Conservation (phyloP, 805 yeast genomes). For the Pichia cephalocereana region DNA sequence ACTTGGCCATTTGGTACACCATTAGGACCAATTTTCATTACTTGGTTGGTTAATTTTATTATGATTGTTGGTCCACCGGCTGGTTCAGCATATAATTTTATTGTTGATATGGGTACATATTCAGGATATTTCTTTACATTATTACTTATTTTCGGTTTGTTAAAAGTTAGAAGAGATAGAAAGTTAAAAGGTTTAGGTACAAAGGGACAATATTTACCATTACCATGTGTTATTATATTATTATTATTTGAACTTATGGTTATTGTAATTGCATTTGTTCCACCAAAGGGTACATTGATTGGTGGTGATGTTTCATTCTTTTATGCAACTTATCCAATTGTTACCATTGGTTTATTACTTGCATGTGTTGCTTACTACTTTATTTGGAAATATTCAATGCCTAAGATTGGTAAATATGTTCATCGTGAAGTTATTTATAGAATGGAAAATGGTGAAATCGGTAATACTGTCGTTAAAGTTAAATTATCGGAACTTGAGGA, state of each 20-base stretch:
- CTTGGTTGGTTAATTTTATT: constrained; percentile 65
- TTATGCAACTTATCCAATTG: constrained; percentile 33
- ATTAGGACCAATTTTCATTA: constrained; percentile 61
- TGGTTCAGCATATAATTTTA: constrained; percentile 80
- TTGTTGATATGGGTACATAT: constrained; percentile 70
- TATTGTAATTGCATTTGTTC: constrained; percentile 33
- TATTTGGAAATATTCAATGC: constrained; percentile 30
- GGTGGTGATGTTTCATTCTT: constrained; percentile 36
- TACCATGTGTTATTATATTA: constrained; percentile 26
- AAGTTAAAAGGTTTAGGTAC: constrained; percentile 27
- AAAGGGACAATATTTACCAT: constrained; percentile 27
- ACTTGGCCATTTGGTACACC: constrained; percentile 70
- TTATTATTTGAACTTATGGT: constrained; percentile 29
- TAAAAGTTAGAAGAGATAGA: constrained; percentile 33
- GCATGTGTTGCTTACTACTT: constrained; percentile 28
- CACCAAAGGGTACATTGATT: constrained; percentile 31
- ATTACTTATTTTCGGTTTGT: constrained; percentile 53
- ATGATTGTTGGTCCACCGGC: constrained; percentile 77
- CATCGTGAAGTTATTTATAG: constrained; percentile 26
- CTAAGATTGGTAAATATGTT: constrained; percentile 26
- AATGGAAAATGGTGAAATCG: constrained; percentile 31
- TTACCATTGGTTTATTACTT: constrained; percentile 28
- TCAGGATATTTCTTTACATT: constrained; percentile 72
- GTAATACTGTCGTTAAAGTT: constrained; percentile 32
- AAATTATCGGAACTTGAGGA: constrained; percentile 22